A percentile compares a stretch with the other conserved stretches of the same genome.
Evolutionary conservation across 352 stramenopile genomes (phyloP).

Genomic region (Globisporangium iwayamae): DNA sequence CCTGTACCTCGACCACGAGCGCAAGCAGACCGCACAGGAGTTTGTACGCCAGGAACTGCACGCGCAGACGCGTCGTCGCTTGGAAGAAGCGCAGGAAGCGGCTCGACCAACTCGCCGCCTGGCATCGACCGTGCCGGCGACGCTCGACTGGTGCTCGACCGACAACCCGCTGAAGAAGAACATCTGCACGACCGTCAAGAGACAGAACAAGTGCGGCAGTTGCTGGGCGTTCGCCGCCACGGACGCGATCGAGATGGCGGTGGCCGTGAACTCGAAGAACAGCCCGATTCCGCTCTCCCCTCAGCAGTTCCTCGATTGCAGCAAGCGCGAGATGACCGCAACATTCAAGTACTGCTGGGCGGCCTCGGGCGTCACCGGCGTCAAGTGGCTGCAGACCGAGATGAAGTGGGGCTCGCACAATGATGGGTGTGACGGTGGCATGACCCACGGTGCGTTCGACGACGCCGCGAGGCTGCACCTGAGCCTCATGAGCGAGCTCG

Average conservation of each 20-base stretch:
- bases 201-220: conserved; percentile 74
- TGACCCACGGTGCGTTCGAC: conserved; percentile 81
- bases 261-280: conserved; percentile 41
- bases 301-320: conserved; percentile 81
- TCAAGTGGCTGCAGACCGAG: conserved; percentile 52
- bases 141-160: conserved; percentile 71
- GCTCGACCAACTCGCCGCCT: conserved; percentile 12
- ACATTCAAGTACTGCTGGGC: conserved; percentile 84
- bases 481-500: conserved; percentile 53
- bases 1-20: conserved; percentile 48
- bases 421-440: conserved; percentile 71
- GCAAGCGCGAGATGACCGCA: conserved; percentile 53
- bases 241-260: conserved; percentile 74
- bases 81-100: conserved; percentile 10
- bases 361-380: conserved; percentile 33
- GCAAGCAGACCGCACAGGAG: conserved; percentile 31
- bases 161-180: conserved; percentile 62
- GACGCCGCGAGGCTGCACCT: conserved; percentile 54
- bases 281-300: conserved; percentile 57
- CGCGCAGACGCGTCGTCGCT: conserved; percentile 30
- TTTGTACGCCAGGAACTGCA: conserved; percentile 62
- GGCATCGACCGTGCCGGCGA: conserved; percentile 18
- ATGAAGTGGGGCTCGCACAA: conserved; percentile 79
- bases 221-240: conserved; percentile 81
- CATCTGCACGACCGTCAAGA: conserved; percentile 75